phyloP scores from a whole-genome alignment of 2,329 filamentous ascomycete species.

The Aspergillus sclerotialis region DNA sequence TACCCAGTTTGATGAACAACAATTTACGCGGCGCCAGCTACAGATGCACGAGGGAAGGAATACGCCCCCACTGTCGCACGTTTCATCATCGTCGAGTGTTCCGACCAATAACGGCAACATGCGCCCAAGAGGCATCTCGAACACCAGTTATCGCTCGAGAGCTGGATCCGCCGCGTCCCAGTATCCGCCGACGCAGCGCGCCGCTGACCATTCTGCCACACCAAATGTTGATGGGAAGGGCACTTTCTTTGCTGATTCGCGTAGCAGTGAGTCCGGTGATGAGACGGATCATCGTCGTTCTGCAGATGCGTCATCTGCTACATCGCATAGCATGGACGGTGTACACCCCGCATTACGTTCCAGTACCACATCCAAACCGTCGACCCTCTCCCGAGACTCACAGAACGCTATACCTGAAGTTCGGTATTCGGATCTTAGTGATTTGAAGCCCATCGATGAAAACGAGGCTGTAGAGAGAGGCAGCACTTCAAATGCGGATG shows the following conservation, averaged over 20 bases:
- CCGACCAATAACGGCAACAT: slow-evolving; percentile 14
- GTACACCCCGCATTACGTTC: slow-evolving; percentile 33
- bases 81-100: slow-evolving; percentile 19
- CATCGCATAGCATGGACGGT: slow-evolving; percentile 15
- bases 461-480: slow-evolving; percentile 13
- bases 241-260: slow-evolving; percentile 30
- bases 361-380: slow-evolving; percentile 24
- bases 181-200: slow-evolving; percentile 25
- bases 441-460: slow-evolving; percentile 36
- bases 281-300: slow-evolving; percentile 22
- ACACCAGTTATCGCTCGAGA: slow-evolving; percentile 30
- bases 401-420: slow-evolving; percentile 27
- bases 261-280: slow-evolving; percentile 34
- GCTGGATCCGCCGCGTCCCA: slow-evolving; percentile 32
- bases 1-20: slow-evolving; percentile 74
- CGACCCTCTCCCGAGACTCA: slow-evolving; percentile 21
- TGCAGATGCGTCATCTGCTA: slow-evolving; percentile 15
- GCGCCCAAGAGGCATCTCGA: slow-evolving; percentile 28
- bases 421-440: slow-evolving; percentile 30
- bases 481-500: slow-evolving; percentile 1
- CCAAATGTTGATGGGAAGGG: slow-evolving; percentile 19
- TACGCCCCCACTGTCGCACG: slow-evolving; percentile 43
- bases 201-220: slow-evolving; percentile 15
- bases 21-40: slow-evolving; percentile 73
- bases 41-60: slow-evolving; percentile 72